Percentiles rank a stretch among this genome's conserved stretches.
These are phyloP conservation scores for Penicillium angulare DNA, from an alignment of 495 filamentous ascomycete genomes.

Conservation along the genomic window DNA sequence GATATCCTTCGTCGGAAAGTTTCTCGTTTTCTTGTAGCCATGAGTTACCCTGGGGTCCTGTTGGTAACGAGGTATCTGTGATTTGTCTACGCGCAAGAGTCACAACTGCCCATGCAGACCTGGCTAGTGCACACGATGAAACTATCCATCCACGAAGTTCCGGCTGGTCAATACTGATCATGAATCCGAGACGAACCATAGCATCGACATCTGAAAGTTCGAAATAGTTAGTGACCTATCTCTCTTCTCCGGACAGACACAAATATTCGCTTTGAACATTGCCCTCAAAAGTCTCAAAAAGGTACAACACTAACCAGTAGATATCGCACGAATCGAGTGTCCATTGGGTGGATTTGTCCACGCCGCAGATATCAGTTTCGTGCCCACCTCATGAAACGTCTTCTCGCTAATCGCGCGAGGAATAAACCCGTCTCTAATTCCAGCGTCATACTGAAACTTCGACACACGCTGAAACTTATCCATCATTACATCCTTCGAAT, in stretches of 20 bases:
- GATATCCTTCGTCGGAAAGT: conserved; percentile 24
- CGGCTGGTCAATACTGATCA: background rate
- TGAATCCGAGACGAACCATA: conserved; percentile 25
- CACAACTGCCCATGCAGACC: conserved; percentile 11
- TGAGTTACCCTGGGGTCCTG: conserved; percentile 1
- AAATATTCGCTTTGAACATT: too few relatives aligned
- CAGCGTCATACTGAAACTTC: conserved; percentile 1
- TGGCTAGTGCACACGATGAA: conserved; percentile 25
- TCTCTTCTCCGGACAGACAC: too few relatives aligned
- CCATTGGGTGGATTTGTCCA: conserved; percentile 9
- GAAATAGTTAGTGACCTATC: too few relatives aligned
- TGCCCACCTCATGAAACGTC: conserved; percentile 19
- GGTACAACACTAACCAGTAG: conserved; percentile 21
- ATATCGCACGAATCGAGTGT: conserved; percentile 19
- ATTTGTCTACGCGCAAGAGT: conserved; percentile 12
- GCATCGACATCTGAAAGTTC: conserved; percentile 29
- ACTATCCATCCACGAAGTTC: conserved; percentile 23
- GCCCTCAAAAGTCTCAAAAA: too few relatives aligned
- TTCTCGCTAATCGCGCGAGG: conserved; percentile 10
- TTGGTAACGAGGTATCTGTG: background rate
- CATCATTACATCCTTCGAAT: too few relatives aligned
- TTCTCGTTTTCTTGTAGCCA: conserved; percentile 18
- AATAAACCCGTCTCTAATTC: background rate
- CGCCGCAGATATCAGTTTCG: conserved; percentile 14
- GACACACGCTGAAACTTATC: background rate